phyloP scores from a whole-genome alignment of 1,139 yeast species.

The Suhomyces wounanorum region DNA sequence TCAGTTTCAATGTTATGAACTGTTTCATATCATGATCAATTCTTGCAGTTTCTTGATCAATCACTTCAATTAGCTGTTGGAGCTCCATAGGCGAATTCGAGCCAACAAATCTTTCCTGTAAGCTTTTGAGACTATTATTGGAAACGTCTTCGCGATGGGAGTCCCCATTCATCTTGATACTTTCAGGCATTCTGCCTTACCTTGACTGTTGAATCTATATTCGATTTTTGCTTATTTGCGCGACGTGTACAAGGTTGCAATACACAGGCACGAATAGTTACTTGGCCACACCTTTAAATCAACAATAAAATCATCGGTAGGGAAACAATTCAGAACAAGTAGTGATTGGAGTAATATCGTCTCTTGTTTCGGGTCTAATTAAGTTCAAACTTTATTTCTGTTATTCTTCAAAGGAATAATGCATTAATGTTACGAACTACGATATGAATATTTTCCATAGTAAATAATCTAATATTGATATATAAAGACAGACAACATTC shows the following conservation, averaged over 20 bases:
- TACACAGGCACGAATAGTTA: not conserved
- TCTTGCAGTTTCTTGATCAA: slow-evolving; percentile 22
- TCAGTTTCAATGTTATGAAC: slow-evolving; percentile 29
- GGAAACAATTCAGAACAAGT: no score
- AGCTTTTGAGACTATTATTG: slow-evolving; percentile 2
- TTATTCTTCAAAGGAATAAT: not conserved
- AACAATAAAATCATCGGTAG: no score
- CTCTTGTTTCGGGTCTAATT: no score
- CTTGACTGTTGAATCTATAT: not conserved
- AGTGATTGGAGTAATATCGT: not conserved
- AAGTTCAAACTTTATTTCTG: no score
- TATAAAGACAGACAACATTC: not conserved
- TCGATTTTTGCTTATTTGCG: slow-evolving; percentile 2
- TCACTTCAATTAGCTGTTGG: slow-evolving; percentile 20
- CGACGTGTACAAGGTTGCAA: slow-evolving; percentile 5
- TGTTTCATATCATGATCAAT: slow-evolving; percentile 31
- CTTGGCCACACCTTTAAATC: not conserved
- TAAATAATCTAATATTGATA: not conserved
- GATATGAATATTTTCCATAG: not conserved
- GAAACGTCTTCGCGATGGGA: slow-evolving; percentile 4
- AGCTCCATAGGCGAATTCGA: slow-evolving; percentile 25
- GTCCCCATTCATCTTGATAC: not conserved
- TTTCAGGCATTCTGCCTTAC: slow-evolving; percentile 5
- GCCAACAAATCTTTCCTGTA: slow-evolving; percentile 6
- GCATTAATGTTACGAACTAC: not conserved